Evolutionary conservation across 352 stramenopile genomes (phyloP).

Genomic region (Globisporangium abappressorium): DNA sequence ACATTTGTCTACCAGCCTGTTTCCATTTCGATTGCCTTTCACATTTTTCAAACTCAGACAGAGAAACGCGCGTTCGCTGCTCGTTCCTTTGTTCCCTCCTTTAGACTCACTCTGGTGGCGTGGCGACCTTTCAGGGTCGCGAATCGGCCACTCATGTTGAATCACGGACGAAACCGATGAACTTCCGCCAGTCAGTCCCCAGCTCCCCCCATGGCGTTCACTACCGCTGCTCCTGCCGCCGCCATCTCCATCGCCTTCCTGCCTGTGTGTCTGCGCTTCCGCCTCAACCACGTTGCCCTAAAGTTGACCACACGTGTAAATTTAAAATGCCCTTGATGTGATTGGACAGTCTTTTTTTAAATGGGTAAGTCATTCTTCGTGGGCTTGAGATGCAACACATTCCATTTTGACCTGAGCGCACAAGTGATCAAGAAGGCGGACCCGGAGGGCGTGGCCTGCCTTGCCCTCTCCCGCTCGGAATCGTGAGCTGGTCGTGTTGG

Average conservation of each 20-base stretch:
- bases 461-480: too few species aligned
- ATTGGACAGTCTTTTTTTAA: too few species aligned
- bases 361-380: too few species aligned
- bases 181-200: not conserved
- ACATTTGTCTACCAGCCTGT: not conserved
- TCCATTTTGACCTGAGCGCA: too few species aligned
- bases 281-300: not conserved
- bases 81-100: constrained; percentile 4
- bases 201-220: constrained; percentile 4
- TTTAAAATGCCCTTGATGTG: not conserved
- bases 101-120: not conserved
- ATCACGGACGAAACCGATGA: not conserved
- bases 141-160: not conserved
- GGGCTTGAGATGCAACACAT: too few species aligned
- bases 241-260: not conserved
- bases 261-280: not conserved
- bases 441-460: too few species aligned
- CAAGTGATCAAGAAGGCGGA: too few species aligned
- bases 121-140: not conserved
- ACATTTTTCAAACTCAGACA: not conserved
- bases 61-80: not conserved
- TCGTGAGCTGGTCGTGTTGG: too few species aligned
- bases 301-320: too few species aligned
- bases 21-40: not conserved
- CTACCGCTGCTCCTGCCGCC: not conserved